These are phyloP conservation scores for Fusarium gaditjirri DNA, from an alignment of 2,329 filamentous ascomycete species.

Conservation along the genomic window DNA sequence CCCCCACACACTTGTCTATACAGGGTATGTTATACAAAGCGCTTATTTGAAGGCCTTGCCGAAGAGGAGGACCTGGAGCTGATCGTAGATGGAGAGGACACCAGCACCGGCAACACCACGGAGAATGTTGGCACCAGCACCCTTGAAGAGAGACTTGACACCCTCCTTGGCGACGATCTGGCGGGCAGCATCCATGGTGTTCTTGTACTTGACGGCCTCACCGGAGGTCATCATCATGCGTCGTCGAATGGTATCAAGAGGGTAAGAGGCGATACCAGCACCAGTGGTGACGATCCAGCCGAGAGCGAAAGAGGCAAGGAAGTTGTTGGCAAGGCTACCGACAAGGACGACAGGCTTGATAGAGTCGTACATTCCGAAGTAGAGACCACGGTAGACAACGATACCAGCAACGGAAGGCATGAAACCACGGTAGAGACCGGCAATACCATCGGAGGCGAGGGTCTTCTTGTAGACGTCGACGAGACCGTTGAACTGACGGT, in stretches of 20 bases:
- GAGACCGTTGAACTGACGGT: constrained; percentile 99
- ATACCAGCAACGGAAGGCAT: constrained; percentile 99
- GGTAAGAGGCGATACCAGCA: constrained; percentile 99
- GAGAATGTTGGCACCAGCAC: constrained; percentile 99
- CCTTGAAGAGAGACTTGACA: constrained; percentile 99
- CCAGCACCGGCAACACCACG: constrained; percentile 99
- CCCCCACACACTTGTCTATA: constrained; percentile 54
- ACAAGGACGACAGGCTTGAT: constrained; percentile 98
- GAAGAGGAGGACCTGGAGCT: constrained; percentile 99
- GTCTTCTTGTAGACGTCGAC: constrained; percentile 99
- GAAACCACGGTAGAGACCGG: constrained; percentile 99
- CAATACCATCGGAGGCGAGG: constrained; percentile 96
- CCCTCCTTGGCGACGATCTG: constrained; percentile 99
- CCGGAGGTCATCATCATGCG: constrained; percentile 99
- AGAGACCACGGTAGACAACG: constrained; percentile 99
- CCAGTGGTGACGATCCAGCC: constrained; percentile 99
- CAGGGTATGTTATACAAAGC: constrained; percentile 50
- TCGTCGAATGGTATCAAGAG: constrained; percentile 99
- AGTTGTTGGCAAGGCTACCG: constrained; percentile 94
- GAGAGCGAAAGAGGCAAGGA: constrained; percentile 98
- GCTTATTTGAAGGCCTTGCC: constrained; percentile 96
- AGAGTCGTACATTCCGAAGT: constrained; percentile 99
- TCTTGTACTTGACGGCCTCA: constrained; percentile 99
- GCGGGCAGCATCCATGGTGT: constrained; percentile 91
- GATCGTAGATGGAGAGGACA: constrained; percentile 99